Conservation (phyloP, 2,329 filamentous ascomycete species). For the Myotisia sp. region DNA sequence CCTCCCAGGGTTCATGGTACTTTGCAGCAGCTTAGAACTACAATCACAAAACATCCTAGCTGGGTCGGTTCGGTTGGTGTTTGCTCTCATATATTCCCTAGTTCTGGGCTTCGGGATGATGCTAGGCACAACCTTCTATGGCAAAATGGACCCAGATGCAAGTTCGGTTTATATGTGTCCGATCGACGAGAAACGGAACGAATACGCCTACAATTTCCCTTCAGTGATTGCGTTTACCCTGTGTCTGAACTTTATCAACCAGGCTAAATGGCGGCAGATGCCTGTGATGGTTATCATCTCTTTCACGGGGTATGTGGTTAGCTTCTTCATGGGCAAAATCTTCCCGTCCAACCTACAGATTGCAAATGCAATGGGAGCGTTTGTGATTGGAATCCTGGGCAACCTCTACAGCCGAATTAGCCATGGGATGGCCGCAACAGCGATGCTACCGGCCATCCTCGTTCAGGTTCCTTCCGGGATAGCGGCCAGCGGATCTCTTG, state of each 20-base stretch:
- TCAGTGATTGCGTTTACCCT: slow-evolving; percentile 62
- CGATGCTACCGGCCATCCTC: slow-evolving; percentile 78
- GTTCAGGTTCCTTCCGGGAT: slow-evolving; percentile 48
- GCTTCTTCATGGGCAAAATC: slow-evolving; percentile 53
- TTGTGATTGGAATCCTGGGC: slow-evolving; percentile 61
- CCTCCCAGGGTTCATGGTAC: slow-evolving; percentile 52
- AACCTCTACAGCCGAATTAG: slow-evolving; percentile 60
- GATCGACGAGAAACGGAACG: slow-evolving; percentile 32
- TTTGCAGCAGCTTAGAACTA: slow-evolving; percentile 49
- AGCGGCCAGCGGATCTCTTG: slow-evolving; percentile 42
- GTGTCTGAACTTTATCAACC: slow-evolving; percentile 64
- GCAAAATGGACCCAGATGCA: slow-evolving; percentile 43
- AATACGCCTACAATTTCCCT: slow-evolving; percentile 44
- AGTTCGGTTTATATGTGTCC: slow-evolving; percentile 35
- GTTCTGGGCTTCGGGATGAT: slow-evolving; percentile 61
- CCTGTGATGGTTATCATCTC: slow-evolving; percentile 64
- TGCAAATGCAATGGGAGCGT: slow-evolving; percentile 61
- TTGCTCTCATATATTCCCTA: slow-evolving; percentile 58
- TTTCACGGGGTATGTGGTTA: slow-evolving; percentile 59
- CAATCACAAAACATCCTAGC: slow-evolving; percentile 56
- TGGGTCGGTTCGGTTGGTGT: slow-evolving; percentile 59
- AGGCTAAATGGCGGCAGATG: slow-evolving; percentile 64
- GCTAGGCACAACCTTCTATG: slow-evolving; percentile 50
- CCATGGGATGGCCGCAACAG: slow-evolving; percentile 68
- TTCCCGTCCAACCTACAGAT: slow-evolving; percentile 60